phyloP scores from a whole-genome alignment of 306 rosid genomes.

The Macrotyloma uniflorum region DNA sequence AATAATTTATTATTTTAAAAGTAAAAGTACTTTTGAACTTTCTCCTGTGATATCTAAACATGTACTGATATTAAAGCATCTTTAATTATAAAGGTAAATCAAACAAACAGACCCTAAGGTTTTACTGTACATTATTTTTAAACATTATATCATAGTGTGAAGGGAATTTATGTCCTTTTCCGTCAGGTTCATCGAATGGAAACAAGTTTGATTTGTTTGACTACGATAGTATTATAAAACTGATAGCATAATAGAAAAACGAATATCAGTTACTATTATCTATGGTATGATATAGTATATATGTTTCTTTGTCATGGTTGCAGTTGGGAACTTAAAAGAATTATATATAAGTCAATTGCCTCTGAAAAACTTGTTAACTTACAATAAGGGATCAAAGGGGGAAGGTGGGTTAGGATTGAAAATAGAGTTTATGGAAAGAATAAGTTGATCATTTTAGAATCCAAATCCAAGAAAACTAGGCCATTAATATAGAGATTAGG shows the following conservation, averaged over 20 bases:
- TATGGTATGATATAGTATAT: neutral
- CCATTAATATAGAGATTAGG: neutral
- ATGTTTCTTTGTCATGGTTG: neutral
- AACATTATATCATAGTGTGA: neutral
- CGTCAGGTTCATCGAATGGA: neutral
- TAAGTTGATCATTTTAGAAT: slow-evolving; percentile 4
- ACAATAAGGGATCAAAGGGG: neutral
- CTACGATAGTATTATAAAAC: neutral
- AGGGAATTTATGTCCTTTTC: slow-evolving; percentile 1
- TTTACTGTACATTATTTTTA: neutral
- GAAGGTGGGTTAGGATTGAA: slow-evolving; percentile 21
- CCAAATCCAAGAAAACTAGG: neutral
- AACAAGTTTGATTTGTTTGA: neutral
- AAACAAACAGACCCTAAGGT: neutral
- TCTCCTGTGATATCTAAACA: neutral
- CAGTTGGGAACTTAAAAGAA: slow-evolving; percentile 15
- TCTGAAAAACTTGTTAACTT: neutral
- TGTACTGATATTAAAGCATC: neutral
- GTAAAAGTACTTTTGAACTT: neutral
- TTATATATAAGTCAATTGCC: slow-evolving; percentile 3
- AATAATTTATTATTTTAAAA: neutral
- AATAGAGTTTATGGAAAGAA: slow-evolving; percentile 3
- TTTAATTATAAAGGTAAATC: neutral
- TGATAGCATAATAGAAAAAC: neutral
- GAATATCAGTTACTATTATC: neutral